Percentiles rank a stretch among this genome's conserved stretches.
phyloP scores from a whole-genome alignment of 352 stramenopile species.

The Phytophthora brassicae region DNA sequence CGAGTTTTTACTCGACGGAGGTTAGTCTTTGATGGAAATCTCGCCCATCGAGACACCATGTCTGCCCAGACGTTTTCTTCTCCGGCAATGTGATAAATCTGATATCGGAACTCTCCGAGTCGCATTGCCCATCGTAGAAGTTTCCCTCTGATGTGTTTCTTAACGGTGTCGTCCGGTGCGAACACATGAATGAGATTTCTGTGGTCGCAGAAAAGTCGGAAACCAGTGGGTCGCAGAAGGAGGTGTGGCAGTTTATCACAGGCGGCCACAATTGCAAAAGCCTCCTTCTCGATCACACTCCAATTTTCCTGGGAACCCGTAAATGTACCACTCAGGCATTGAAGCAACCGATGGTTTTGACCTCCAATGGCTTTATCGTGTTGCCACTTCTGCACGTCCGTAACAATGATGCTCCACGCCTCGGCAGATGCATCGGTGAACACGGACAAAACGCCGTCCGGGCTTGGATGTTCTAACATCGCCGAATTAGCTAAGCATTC shows the following conservation, averaged over 20 bases:
- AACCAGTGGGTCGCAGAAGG: slow-evolving; percentile 3
- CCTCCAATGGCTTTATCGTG: not conserved
- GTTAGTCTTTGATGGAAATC: not conserved
- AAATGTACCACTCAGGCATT: not conserved
- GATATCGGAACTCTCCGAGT: not conserved
- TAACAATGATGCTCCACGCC: slow-evolving; percentile 3
- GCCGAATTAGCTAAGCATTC: not conserved
- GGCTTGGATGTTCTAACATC: not conserved
- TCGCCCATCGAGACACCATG: slow-evolving; percentile 13
- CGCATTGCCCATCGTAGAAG: slow-evolving; percentile 5
- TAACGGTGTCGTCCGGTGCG: not conserved
- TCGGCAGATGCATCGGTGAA: slow-evolving; percentile 5
- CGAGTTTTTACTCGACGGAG: not conserved
- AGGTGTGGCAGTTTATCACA: slow-evolving; percentile 21
- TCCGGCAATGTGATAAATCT: slow-evolving; percentile 4
- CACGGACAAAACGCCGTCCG: not conserved
- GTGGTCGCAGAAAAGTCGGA: slow-evolving; percentile 8
- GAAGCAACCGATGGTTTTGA: not conserved
- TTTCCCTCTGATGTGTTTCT: slow-evolving; percentile 6
- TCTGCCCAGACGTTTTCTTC: slow-evolving; percentile 17
- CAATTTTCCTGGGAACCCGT: not conserved
- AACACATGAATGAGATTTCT: slow-evolving; percentile 7
- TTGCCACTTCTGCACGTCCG: not conserved
- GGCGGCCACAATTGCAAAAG: slow-evolving; percentile 18
- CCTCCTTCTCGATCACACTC: slow-evolving; percentile 1